Evolutionary conservation across 192 early-diverging fungal species (phyloP), one percentile per base, ranked within the genome.

Genomic region (Backusella luteola): DNA sequence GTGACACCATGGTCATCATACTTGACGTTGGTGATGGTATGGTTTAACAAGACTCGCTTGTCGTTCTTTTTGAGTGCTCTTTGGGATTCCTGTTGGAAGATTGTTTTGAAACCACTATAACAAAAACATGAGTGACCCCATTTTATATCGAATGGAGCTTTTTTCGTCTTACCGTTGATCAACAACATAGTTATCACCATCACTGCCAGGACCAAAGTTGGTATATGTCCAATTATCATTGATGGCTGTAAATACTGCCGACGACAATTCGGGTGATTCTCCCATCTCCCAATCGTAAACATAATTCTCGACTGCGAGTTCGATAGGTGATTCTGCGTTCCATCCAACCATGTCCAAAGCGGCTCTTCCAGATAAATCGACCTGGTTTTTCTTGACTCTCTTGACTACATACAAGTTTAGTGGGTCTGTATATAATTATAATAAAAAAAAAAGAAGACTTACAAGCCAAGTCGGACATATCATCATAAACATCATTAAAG

Each of bases 281-380:
- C 67, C 82, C 17, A 76, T 34, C 39, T 76, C 77, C 71, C 73
- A 82, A 53, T 84, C 83, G 63, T 73, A 84, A n/a, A 26, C 59
- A 19, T 71, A 79, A 23, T 82, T 79, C 66, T 81, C 81, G 29
- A 76, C 66, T 12, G 81, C 83, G 29, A 76, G 34, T 7, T 81
- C 70, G 0, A 74, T 34, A 26, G 80, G 63, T 3, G 72, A 73
- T 12, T 49, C 29, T 23, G 77, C 63, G 42, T 69, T 42, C 80
- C 81, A 84, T 19, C 83, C 83, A 49, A 67, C 77, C 15, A 84
- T 15, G 19, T 72, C 41, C 12, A 82, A 63, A 23, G 71, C 77
- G 11, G 81, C 66, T 26, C 83, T 52, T 9, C 66, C 81, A 68
- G 81, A 80, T 17, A 84, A 29, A 66, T 84, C 83, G 0, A 77